phyloP scores from a whole-genome alignment of 176 grass and related monocot species.

The Paspalum vaginatum region DNA sequence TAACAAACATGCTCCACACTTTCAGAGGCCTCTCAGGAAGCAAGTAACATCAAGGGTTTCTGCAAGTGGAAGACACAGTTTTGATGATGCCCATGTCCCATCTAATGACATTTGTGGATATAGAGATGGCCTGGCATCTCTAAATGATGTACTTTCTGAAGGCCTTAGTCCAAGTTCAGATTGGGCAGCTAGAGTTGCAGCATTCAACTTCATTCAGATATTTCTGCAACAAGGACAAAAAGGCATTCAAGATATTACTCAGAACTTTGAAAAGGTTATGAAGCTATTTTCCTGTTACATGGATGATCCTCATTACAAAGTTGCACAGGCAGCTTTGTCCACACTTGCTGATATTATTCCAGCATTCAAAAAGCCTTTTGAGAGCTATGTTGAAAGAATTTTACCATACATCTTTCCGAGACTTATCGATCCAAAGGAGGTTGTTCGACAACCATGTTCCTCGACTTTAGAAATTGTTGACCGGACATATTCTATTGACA shows the following conservation, averaged over 20 bases:
- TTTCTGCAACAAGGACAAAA: conserved; percentile 88
- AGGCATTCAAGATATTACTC: conserved; percentile 81
- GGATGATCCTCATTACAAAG: conserved; percentile 96
- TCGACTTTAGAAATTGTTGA: conserved; percentile 73
- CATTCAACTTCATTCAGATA: conserved; percentile 76
- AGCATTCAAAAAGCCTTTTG: conserved; percentile 72
- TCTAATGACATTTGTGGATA: conserved; percentile 56
- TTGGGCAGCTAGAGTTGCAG: conserved; percentile 81
- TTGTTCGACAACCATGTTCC: conserved; percentile 71
- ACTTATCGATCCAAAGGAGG: conserved; percentile 79
- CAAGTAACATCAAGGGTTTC: conserved; percentile 70
- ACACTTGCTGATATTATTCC: conserved; percentile 92
- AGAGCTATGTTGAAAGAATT: conserved; percentile 79
- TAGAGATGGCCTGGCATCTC: conserved; percentile 63
- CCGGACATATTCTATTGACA: conserved; percentile 77
- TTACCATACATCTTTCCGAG: conserved; percentile 79
- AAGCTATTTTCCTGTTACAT: conserved; percentile 84
- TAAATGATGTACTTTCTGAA: conserved; percentile 73
- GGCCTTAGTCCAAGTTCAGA: conserved; percentile 85
- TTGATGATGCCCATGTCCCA: conserved; percentile 59
- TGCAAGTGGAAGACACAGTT: conserved; percentile 59
- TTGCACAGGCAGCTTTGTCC: conserved; percentile 82
- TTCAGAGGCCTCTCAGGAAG: conserved; percentile 91
- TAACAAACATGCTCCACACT: conserved; percentile 68
- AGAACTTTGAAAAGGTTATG: conserved; percentile 92